These are phyloP conservation scores for Solanum rostratum DNA, from an alignment of 257 asterid genomes.

Conservation along the genomic window DNA sequence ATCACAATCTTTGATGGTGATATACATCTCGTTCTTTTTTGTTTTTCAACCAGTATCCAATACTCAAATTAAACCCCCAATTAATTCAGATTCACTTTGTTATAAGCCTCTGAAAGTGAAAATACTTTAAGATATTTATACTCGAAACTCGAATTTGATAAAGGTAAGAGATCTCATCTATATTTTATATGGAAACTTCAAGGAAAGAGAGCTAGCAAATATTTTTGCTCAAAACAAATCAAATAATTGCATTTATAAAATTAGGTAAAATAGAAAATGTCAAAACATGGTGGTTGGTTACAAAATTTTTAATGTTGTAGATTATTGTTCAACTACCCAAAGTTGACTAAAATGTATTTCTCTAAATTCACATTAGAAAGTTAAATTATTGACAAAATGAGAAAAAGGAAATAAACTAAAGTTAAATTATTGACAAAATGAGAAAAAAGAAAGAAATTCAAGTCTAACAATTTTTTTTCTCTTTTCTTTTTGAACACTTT, in stretches of 20 bases:
- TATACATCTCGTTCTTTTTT: not conserved
- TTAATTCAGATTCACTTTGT: not conserved
- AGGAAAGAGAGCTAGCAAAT: not conserved
- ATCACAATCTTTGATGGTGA: not conserved
- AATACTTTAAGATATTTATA: not conserved
- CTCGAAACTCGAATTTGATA: not conserved
- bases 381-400: not conserved
- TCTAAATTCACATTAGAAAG: not conserved
- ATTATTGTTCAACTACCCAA: not conserved
- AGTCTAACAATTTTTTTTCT: not conserved
- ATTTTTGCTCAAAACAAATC: not conserved
- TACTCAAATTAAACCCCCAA: rapidly evolving
- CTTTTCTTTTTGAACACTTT: not conserved
- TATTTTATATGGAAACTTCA: not conserved
- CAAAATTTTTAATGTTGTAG: not conserved
- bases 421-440: not conserved
- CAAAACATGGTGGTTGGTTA: not conserved
- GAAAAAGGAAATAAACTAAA: not conserved
- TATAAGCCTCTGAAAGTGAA: not conserved
- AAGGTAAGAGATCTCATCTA: not conserved
- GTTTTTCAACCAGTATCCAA: not conserved
- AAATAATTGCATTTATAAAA: not conserved
- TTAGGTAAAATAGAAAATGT: not conserved
- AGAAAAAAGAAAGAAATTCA: not conserved
- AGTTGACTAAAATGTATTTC: not conserved